These are phyloP conservation scores for Polyporus tsugae DNA, from an alignment of 1,284 basidiomycete species.

Conservation along the genomic window DNA sequence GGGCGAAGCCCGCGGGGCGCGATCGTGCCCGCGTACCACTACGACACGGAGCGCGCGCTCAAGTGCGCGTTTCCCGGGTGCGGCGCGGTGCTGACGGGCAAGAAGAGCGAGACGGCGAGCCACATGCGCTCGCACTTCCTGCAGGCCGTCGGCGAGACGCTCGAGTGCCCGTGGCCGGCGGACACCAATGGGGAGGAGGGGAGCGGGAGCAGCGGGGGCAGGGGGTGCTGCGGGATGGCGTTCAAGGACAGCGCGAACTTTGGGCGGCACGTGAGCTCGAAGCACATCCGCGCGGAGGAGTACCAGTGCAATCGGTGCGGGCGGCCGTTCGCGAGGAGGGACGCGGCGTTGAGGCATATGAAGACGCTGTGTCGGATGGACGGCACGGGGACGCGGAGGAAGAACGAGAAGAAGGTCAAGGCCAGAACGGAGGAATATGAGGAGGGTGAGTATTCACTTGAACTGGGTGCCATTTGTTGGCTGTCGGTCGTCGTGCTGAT, in stretches of 20 bases:
- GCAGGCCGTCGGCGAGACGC: constrained; percentile 16
- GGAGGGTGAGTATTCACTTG: constrained; percentile 11
- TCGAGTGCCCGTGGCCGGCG: constrained; percentile 26
- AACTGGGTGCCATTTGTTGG: too few relatives aligned
- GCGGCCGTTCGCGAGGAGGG: constrained; percentile 29
- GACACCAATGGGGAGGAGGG: not conserved
- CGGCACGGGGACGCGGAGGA: constrained; percentile 15
- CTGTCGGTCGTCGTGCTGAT: not conserved
- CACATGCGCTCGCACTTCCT: constrained; percentile 32
- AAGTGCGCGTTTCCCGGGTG: constrained; percentile 28
- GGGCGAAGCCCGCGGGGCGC: constrained; percentile 19
- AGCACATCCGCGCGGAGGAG: constrained; percentile 29
- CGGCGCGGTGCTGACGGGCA: constrained; percentile 24
- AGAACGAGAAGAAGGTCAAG: constrained; percentile 16
- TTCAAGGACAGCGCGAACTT: constrained; percentile 35
- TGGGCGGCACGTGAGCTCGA: constrained; percentile 31
- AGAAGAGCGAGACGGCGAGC: constrained; percentile 31
- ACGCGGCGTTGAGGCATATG: constrained; percentile 33
- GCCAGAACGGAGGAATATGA: constrained; percentile 10
- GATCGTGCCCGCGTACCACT: constrained; percentile 30
- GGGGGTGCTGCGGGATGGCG: constrained; percentile 24
- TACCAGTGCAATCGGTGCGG: constrained; percentile 31
- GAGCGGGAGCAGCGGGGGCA: not conserved
- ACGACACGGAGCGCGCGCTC: constrained; percentile 25
- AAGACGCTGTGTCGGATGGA: constrained; percentile 31